These are phyloP conservation scores for Tilletia indica DNA, from an alignment of 1,284 basidiomycete species.

Conservation along the genomic window DNA sequence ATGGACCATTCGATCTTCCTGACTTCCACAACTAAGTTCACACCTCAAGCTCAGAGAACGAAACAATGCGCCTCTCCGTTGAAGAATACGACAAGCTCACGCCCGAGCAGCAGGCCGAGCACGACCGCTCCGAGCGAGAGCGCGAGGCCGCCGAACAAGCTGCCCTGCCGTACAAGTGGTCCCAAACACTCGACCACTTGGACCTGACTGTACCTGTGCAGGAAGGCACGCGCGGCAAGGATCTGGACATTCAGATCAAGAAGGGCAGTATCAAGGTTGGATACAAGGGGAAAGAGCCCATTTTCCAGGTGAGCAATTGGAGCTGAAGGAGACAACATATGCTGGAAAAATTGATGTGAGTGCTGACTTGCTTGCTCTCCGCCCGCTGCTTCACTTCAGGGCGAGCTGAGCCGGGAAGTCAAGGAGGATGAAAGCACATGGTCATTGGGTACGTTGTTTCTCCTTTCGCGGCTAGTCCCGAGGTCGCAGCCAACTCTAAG, in stretches of 20 bases:
- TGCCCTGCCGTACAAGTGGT: slow-evolving; percentile 85
- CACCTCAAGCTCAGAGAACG: neutral
- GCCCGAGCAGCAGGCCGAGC: slow-evolving; percentile 70
- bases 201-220: slow-evolving; percentile 81
- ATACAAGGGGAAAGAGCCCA: slow-evolving; percentile 78
- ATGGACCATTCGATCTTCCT: too few species aligned
- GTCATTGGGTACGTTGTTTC: slow-evolving; percentile 70
- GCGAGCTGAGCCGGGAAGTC: slow-evolving; percentile 90
- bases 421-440: slow-evolving; percentile 96
- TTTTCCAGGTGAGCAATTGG: slow-evolving; percentile 56
- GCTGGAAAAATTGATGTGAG: neutral
- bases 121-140: slow-evolving; percentile 69
- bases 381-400: slow-evolving; percentile 61
- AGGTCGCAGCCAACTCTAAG: too few species aligned
- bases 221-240: slow-evolving; percentile 75
- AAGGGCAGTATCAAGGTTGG: slow-evolving; percentile 80
- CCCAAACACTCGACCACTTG: slow-evolving; percentile 82
- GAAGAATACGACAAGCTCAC: slow-evolving; percentile 74
- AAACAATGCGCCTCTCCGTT: neutral
- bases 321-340: too few species aligned
- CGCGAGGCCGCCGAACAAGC: slow-evolving; percentile 68
- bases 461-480: neutral
- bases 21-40: too few species aligned
- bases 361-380: neutral
- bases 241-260: slow-evolving; percentile 73